A percentile compares a stretch with the other conserved stretches of the same genome.
phyloP scores from a whole-genome alignment of 2,329 filamentous ascomycete species.

The Fusarium protoensiforme region DNA sequence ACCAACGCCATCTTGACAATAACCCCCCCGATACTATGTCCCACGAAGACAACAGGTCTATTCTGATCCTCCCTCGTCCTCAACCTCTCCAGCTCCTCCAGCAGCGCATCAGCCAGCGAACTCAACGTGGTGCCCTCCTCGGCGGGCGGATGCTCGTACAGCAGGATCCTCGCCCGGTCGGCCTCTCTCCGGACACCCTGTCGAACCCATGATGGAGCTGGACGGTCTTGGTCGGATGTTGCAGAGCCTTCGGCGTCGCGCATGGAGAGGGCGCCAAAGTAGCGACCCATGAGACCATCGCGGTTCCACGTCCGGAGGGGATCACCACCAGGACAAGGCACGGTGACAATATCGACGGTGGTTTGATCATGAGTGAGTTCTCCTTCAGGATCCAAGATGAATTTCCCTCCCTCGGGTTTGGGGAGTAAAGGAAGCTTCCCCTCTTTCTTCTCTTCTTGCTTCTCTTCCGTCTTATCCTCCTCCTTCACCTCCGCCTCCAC shows the following conservation, averaged over 20 bases:
- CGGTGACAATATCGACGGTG: conserved; percentile 63
- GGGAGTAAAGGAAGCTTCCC: conserved; percentile 1
- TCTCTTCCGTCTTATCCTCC: conserved; percentile 2
- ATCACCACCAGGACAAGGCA: conserved; percentile 65
- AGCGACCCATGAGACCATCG: conserved; percentile 59
- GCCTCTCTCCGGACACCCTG: conserved; percentile 63
- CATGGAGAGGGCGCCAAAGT: conserved; percentile 57
- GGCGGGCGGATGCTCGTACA: conserved; percentile 62
- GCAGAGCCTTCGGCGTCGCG: conserved; percentile 47
- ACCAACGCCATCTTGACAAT: conserved; percentile 68
- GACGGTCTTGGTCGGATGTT: conserved; percentile 29
- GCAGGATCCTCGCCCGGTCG: conserved; percentile 59
- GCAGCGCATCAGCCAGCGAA: conserved; percentile 57
- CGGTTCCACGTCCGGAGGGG: conserved; percentile 64
- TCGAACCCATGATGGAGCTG: conserved; percentile 60
- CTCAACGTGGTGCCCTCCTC: conserved; percentile 54
- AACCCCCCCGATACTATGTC: conserved; percentile 70
- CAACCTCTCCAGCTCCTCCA: conserved; percentile 55
- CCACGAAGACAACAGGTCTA: conserved; percentile 69
- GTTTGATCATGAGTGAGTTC: conserved; percentile 61
- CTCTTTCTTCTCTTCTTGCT: conserved; percentile 3
- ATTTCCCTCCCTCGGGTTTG: conserved; percentile 33
- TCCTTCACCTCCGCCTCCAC: not conserved
- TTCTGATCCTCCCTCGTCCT: conserved; percentile 48
- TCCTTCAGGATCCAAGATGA: conserved; percentile 50